Base-by-base conservation (phyloP, 2,329 filamentous ascomycete species). In the Scedosporium apiospermum region DNA sequence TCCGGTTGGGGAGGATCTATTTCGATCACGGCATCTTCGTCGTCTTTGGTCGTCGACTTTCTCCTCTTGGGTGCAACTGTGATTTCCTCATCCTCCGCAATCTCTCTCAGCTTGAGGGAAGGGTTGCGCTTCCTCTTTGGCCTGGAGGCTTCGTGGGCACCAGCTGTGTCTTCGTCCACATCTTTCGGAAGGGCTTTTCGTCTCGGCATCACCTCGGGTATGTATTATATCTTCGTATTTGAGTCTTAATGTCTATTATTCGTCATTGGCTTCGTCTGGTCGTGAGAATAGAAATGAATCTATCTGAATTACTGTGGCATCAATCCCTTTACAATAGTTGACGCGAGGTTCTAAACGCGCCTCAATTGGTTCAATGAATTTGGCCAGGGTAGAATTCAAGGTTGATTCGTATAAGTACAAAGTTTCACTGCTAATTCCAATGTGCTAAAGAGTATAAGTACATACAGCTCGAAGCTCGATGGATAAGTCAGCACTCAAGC, bases 91-190 rank as follows among this genome's bases (percentile, higher is more conserved):
- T 57, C 60, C 51, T 38, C 60, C 14, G n/a, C 60, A 18, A 62
- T 62, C 34, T 62, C 60, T 21, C 55, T 27, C 9, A 57, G 44
- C 61, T 63, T 63, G 14, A 51, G 61, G 2, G 61, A 63, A 26
- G 61, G 61, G n/a, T 46, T 59, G 26, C 61, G 61, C 41, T 41
- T 58, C 16, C 61, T 30, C 60, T 53, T 62, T 21, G 60, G 38
- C 30, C 60, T n/a, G 18, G 49, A 4, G 9, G 16, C 49, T n/a
- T 23, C 49, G 18, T 53, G 16, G 16, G 3, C 18, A 10, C 18
- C 27, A 6, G 26, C 51, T 34, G 9, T 23, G 14, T 51, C 14
- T 30, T 27, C 60, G 18, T 51, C 16, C 16, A 30, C 49, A 10
- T 26, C 16, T 7, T 18, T 51, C 21, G 60, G 38, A 1, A 49